Conservation (phyloP, 2,329 filamentous ascomycete genomes). For the Cylindrodendrum hubeiense region DNA sequence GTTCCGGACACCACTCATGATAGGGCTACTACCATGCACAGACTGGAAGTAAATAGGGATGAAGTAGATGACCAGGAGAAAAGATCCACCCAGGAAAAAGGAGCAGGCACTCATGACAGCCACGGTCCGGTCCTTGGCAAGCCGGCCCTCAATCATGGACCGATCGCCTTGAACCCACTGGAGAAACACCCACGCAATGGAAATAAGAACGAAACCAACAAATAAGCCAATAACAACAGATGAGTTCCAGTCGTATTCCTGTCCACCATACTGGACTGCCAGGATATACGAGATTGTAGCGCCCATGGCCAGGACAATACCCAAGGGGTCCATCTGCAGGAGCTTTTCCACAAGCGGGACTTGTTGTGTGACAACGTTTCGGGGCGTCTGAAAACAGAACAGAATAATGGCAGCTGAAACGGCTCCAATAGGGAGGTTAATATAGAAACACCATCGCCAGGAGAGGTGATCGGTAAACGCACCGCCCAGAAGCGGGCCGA, state of each 20-base stretch:
- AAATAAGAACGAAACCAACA: not conserved
- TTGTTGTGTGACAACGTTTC: too few species aligned
- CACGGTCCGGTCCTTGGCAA: constrained; percentile 55
- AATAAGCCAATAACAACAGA: not conserved
- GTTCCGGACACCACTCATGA: constrained; percentile 38
- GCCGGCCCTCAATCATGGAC: constrained; percentile 54
- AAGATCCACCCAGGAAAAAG: constrained; percentile 43
- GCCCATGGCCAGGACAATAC: not conserved
- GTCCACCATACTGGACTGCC: constrained; percentile 6
- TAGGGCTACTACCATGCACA: constrained; percentile 47
- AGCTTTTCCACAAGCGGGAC: not conserved
- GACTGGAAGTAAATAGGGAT: constrained; percentile 64
- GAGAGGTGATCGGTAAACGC: constrained; percentile 36
- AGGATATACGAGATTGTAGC: not conserved
- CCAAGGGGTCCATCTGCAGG: constrained; percentile 7
- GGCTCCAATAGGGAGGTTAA: constrained; percentile 3
- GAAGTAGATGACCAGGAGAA: constrained; percentile 51
- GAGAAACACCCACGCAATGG: not conserved
- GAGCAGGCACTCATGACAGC: not conserved
- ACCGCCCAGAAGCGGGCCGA: constrained; percentile 53
- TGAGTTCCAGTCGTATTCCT: not conserved
- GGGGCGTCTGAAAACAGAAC: constrained; percentile 1
- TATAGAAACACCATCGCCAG: constrained; percentile 15
- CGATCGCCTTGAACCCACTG: not conserved
- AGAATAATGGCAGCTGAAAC: not conserved